Percentiles rank a stretch among this genome's conserved stretches.
These are phyloP conservation scores for Tremella yokohamensis DNA, from an alignment of 768 basidiomycete species.

Conservation along the genomic window DNA sequence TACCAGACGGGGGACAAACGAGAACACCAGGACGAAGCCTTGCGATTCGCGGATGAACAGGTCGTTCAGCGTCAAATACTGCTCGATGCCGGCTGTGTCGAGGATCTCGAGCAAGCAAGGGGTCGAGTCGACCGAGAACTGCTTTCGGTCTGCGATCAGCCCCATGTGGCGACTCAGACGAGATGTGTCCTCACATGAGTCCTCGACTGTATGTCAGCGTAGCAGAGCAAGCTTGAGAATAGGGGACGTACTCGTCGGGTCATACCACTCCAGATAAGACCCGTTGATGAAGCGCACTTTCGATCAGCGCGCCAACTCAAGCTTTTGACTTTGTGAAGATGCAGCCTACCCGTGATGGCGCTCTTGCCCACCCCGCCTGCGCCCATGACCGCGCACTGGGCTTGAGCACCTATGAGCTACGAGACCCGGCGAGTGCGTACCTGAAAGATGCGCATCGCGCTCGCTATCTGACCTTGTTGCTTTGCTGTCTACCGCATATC, in stretches of 20 bases:
- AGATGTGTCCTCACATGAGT: slow-evolving; percentile 23
- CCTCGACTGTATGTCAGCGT: slow-evolving; percentile 26
- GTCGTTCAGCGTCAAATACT: slow-evolving; percentile 25
- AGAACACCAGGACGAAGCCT: slow-evolving; percentile 52
- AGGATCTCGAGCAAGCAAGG: slow-evolving; percentile 32
- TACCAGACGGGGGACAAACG: slow-evolving; percentile 52
- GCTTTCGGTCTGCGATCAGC: slow-evolving; percentile 23
- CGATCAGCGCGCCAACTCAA: slow-evolving; percentile 15
- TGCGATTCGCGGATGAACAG: slow-evolving; percentile 33
- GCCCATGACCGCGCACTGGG: slow-evolving; percentile 32
- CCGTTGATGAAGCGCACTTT: slow-evolving; percentile 28
- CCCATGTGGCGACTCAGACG: not conserved
- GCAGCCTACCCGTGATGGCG: slow-evolving; percentile 65
- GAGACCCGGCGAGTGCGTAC: too few relatives aligned
- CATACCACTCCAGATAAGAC: slow-evolving; percentile 36
- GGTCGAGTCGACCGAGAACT: slow-evolving; percentile 24
- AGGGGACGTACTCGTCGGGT: slow-evolving; percentile 34
- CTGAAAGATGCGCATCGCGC: too few relatives aligned
- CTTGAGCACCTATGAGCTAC: too few relatives aligned
- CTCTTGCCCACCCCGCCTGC: slow-evolving; percentile 81
- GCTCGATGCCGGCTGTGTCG: slow-evolving; percentile 34
- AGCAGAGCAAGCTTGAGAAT: not conserved
- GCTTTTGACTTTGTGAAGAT: slow-evolving; percentile 19
- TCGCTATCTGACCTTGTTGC: too few relatives aligned
- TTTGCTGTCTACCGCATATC: too few relatives aligned